Conservation (phyloP, 441 rosid species). For the Sinapis alba region DNA sequence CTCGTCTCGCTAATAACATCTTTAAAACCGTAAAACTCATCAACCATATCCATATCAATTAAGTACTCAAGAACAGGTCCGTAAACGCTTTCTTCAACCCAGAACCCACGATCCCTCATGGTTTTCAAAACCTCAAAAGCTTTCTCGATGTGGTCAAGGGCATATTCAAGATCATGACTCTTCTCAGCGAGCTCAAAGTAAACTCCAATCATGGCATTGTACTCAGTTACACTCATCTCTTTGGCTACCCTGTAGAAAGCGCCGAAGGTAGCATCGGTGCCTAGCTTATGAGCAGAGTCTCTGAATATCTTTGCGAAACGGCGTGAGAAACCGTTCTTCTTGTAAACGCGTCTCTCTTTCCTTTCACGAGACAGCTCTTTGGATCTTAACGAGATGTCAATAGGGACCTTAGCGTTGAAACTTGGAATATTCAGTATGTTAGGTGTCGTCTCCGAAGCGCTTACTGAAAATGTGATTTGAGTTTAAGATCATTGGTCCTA, state of each 20-base stretch:
- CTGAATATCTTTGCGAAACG: conserved; percentile 46
- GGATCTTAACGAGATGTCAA: conserved; percentile 31
- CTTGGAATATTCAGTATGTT: conserved; percentile 48
- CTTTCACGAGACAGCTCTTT: conserved; percentile 63
- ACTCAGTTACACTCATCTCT: conserved; percentile 63
- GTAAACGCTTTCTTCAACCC: conserved; percentile 55
- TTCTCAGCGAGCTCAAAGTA: conserved; percentile 54
- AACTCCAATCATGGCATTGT: conserved; percentile 52
- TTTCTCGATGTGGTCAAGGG: conserved; percentile 43
- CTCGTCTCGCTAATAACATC: conserved; percentile 43
- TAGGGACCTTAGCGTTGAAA: conserved; percentile 31
- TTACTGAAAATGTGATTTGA: conserved; percentile 28
- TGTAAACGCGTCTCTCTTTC: conserved; percentile 59
- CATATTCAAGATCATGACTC: conserved; percentile 48
- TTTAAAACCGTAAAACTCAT: conserved; percentile 54
- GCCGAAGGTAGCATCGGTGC: conserved; percentile 47
- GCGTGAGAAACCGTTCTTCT: conserved; percentile 36
- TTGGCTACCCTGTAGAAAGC: conserved; percentile 57
- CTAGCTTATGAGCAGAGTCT: conserved; percentile 52
- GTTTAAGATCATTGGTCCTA: not conserved
- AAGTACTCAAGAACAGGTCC: conserved; percentile 65
- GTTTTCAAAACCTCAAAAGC: conserved; percentile 46
- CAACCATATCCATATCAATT: conserved; percentile 59
- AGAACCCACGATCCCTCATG: conserved; percentile 72
- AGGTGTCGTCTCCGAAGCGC: conserved; percentile 11